A percentile compares a stretch with the other conserved stretches of the same genome.
These are phyloP conservation scores for Magnaporthiopsis poae DNA, from an alignment of 2,329 filamentous ascomycete genomes.

Conservation along the genomic window DNA sequence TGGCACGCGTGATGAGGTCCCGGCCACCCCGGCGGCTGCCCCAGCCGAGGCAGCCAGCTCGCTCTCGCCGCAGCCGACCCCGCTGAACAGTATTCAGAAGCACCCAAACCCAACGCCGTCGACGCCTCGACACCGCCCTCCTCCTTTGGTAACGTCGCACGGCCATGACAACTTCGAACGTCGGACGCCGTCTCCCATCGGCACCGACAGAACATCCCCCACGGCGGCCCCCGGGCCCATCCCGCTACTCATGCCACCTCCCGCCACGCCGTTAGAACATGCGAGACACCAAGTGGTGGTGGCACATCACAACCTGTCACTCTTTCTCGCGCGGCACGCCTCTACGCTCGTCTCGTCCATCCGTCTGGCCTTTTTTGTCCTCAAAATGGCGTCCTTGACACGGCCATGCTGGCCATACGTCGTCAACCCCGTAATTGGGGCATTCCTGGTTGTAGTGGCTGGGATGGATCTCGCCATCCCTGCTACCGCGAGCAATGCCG, in stretches of 20 bases:
- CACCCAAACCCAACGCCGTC: constrained; percentile 18
- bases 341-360: constrained; percentile 27
- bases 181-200: constrained; percentile 18
- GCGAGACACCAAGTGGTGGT: constrained; percentile 26
- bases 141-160: constrained; percentile 30
- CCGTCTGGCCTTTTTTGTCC: constrained; percentile 54
- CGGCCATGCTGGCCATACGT: constrained; percentile 64
- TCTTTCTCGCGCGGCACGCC: constrained; percentile 21
- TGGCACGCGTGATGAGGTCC: not conserved
- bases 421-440: constrained; percentile 52
- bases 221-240: constrained; percentile 19
- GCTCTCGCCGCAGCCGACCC: constrained; percentile 17
- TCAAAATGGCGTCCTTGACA: constrained; percentile 57
- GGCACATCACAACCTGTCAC: constrained; percentile 26
- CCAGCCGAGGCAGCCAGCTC: constrained; percentile 8
- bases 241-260: constrained; percentile 42
- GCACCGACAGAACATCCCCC: constrained; percentile 9
- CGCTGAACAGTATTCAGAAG: constrained; percentile 23
- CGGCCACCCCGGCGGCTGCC: constrained; percentile 12
- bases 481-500: constrained; percentile 1
- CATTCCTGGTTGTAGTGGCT: constrained; percentile 59
- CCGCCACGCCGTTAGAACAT: constrained; percentile 25
- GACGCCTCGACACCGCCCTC: constrained; percentile 21
- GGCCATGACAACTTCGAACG: constrained; percentile 28
- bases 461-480: constrained; percentile 51